phyloP scores from a whole-genome alignment of 2,329 filamentous ascomycete species.

The Alternaria solani region DNA sequence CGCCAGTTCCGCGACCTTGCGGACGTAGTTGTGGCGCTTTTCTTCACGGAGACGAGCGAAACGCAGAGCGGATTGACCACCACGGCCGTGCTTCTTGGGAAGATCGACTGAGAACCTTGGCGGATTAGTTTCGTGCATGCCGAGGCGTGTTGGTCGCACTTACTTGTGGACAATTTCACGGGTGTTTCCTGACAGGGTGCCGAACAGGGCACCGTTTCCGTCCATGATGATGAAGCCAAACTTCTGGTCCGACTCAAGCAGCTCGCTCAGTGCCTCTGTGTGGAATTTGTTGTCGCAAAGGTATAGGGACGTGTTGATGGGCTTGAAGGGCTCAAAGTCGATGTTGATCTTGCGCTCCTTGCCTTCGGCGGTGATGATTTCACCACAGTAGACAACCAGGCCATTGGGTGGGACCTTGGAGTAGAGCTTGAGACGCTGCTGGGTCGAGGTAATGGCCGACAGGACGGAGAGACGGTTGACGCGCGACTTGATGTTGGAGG shows the following conservation, averaged over 20 bases:
- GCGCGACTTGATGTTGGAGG: conserved; percentile 99
- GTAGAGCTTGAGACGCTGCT: conserved; percentile 98
- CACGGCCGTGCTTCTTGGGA: conserved; percentile 99
- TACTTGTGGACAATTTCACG: conserved; percentile 92
- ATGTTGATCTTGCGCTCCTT: conserved; percentile 99
- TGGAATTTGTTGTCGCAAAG: conserved; percentile 99
- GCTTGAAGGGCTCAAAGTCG: conserved; percentile 99
- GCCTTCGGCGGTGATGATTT: conserved; percentile 98
- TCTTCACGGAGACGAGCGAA: conserved; percentile 99
- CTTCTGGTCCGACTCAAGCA: conserved; percentile 98
- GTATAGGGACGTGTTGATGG: conserved; percentile 99
- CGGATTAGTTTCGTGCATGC: not conserved
- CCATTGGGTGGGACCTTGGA: conserved; percentile 99
- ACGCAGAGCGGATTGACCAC: conserved; percentile 99
- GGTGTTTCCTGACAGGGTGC: conserved; percentile 96
- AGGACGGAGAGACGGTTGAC: conserved; percentile 98
- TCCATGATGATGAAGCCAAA: conserved; percentile 99
- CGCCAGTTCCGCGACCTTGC: conserved; percentile 96
- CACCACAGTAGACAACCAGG: conserved; percentile 97
- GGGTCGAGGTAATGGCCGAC: conserved; percentile 97
- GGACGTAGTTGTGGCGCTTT: conserved; percentile 99
- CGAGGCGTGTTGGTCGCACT: conserved; percentile 8
- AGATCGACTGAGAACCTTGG: conserved; percentile 86
- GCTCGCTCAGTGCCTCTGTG: conserved; percentile 94
- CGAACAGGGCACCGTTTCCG: conserved; percentile 96